Conservation (phyloP, 768 basidiomycete species). For the Kwoniella heveanensis region DNA sequence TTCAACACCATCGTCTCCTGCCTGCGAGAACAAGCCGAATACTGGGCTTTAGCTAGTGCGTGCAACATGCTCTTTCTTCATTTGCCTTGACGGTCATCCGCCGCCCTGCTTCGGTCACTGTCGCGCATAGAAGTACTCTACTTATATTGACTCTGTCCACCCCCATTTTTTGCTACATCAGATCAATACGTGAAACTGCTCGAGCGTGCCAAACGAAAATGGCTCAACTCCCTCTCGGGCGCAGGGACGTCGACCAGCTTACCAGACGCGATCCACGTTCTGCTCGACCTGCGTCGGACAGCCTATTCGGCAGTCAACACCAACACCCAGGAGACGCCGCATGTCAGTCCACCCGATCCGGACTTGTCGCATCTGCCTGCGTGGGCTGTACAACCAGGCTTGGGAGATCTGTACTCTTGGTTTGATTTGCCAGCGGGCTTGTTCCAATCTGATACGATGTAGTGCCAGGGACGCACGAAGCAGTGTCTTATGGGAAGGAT, state of each 20-base stretch:
- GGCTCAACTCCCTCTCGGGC: constrained; percentile 32
- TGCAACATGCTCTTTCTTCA: too few species aligned
- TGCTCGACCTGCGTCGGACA: constrained; percentile 52
- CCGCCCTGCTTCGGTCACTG: too few species aligned
- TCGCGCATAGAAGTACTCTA: too few species aligned
- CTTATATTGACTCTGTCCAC: too few species aligned
- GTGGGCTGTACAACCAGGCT: constrained; percentile 45
- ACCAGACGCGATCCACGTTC: constrained; percentile 52
- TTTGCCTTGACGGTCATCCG: too few species aligned
- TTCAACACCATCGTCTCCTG: constrained; percentile 44
- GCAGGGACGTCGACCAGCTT: constrained; percentile 28
- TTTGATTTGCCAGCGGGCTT: constrained; percentile 49
- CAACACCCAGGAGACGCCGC: constrained; percentile 48
- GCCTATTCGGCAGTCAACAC: constrained; percentile 46
- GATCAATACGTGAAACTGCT: constrained; percentile 52
- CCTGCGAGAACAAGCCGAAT: constrained; percentile 40
- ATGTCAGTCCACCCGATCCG: constrained; percentile 39
- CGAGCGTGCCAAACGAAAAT: constrained; percentile 51
- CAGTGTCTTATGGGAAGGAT: too few species aligned
- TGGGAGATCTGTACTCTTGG: constrained; percentile 52
- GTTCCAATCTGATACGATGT: constrained; percentile 29
- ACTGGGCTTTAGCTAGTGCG: constrained; percentile 52
- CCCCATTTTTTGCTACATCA: too few species aligned
- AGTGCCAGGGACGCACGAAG: too few species aligned
- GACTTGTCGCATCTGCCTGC: constrained; percentile 42